Evolutionary conservation across 140 eudicot species (phyloP).

Genomic region (Erigeron philadelphicus): DNA sequence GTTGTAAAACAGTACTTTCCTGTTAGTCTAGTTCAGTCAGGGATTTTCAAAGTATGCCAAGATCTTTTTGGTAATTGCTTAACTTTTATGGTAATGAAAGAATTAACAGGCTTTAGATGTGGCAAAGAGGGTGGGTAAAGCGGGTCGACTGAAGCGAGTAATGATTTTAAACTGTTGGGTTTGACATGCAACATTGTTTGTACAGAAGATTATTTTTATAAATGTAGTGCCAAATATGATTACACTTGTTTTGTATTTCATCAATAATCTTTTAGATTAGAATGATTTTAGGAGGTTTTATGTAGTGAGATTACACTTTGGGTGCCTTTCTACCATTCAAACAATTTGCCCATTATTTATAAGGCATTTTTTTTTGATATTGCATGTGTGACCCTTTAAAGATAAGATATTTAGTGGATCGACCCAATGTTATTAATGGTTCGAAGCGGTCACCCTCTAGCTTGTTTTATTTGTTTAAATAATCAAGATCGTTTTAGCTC

Average conservation of each 20-base stretch:
- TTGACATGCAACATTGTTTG: slow-evolving; percentile 3
- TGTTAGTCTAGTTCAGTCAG: slow-evolving; percentile 57
- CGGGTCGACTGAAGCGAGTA: not conserved
- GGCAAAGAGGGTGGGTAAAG: slow-evolving; percentile 16
- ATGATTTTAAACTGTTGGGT: not conserved
- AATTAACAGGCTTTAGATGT: not conserved
- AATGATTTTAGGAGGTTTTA: not conserved
- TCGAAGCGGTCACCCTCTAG: not conserved
- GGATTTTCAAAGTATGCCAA: slow-evolving; percentile 85
- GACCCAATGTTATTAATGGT: not conserved
- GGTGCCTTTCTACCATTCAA: not conserved
- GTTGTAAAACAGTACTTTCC: slow-evolving; percentile 79
- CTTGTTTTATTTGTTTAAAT: slow-evolving; percentile 1
- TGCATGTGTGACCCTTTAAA: not conserved
- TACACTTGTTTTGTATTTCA: not conserved
- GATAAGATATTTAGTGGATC: not conserved
- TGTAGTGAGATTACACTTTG: not conserved
- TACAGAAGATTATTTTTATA: not conserved
- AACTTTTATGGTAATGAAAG: slow-evolving; percentile 12
- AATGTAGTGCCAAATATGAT: not conserved
- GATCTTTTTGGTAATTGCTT: slow-evolving; percentile 68
- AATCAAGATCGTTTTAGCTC: slow-evolving; percentile 6
- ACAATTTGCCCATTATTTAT: not conserved
- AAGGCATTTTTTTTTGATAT: not conserved
- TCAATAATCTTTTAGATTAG: not conserved